Conservation (phyloP, 352 stramenopile species). For the Thalassiosira oceanica region DNA sequence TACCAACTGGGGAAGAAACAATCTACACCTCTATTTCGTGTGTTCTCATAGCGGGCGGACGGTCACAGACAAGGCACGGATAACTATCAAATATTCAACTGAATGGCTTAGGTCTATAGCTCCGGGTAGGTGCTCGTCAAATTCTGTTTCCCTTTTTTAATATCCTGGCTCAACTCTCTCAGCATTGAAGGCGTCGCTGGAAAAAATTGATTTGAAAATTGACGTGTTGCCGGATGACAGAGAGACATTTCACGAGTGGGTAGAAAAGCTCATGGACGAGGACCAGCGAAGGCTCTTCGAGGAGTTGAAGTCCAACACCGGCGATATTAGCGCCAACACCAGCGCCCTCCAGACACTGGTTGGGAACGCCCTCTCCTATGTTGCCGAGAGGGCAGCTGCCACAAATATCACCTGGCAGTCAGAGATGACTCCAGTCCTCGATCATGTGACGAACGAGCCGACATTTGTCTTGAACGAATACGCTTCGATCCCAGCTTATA, state of each 20-base stretch:
- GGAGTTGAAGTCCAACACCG: neutral
- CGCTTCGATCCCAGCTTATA: too few species aligned
- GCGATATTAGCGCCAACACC: neutral
- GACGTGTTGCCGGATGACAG: too few species aligned
- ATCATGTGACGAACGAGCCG: neutral
- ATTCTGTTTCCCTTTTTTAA: too few species aligned
- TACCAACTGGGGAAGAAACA: conserved; percentile 6
- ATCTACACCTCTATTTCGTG: conserved; percentile 10
- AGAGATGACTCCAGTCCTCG: neutral
- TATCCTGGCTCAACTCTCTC: too few species aligned
- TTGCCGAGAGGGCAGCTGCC: conserved; percentile 3
- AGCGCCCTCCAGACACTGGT: conserved; percentile 1
- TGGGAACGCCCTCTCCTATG: conserved; percentile 3
- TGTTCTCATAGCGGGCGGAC: conserved; percentile 1
- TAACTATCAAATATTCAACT: neutral
- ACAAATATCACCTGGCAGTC: neutral
- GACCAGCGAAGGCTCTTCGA: neutral
- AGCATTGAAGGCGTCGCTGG: conserved; percentile 5
- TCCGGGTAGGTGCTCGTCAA: too few species aligned
- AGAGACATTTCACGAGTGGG: too few species aligned
- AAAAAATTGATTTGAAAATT: conserved; percentile 2
- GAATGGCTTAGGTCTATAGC: conserved; percentile 5
- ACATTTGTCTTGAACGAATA: neutral
- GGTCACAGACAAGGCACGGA: neutral
- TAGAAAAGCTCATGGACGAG: neutral